These are phyloP conservation scores for Globisporangium okanoganense DNA, from an alignment of 352 stramenopile species.

Conservation along the genomic window DNA sequence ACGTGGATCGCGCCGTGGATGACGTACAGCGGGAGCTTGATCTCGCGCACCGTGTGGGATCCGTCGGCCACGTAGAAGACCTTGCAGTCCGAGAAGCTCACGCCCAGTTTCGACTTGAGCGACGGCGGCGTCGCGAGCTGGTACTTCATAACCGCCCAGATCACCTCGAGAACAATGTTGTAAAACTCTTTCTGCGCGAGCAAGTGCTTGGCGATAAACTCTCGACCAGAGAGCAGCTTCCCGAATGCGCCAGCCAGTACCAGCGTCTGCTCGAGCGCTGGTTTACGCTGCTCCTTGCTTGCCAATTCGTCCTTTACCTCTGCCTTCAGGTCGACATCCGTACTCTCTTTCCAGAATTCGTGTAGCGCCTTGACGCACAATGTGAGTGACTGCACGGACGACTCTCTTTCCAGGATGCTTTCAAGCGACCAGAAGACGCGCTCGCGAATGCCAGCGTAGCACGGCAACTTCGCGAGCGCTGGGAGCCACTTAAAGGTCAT, in stretches of 20 bases:
- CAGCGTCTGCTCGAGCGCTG: conserved; percentile 48
- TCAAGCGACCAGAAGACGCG: conserved; percentile 65
- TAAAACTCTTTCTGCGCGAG: conserved; percentile 58
- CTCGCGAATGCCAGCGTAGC: conserved; percentile 51
- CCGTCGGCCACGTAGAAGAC: conserved; percentile 74
- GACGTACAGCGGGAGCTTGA: conserved; percentile 64
- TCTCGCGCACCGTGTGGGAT: conserved; percentile 62
- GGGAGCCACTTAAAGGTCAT: conserved; percentile 74
- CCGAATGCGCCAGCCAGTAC: conserved; percentile 64
- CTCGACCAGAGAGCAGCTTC: conserved; percentile 54
- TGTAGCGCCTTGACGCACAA: conserved; percentile 67
- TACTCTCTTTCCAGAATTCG: conserved; percentile 49
- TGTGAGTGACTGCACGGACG: conserved; percentile 59
- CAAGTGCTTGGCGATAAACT: conserved; percentile 62
- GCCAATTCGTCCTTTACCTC: not conserved
- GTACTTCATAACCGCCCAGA: conserved; percentile 64
- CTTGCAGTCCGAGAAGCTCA: conserved; percentile 74
- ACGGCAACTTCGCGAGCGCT: conserved; percentile 60
- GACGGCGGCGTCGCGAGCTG: conserved; percentile 54
- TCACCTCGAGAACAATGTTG: conserved; percentile 57
- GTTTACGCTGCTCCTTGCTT: conserved; percentile 23
- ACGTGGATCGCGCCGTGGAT: conserved; percentile 71
- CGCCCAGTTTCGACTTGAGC: conserved; percentile 41
- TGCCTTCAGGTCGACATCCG: conserved; percentile 10
- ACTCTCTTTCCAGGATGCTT: conserved; percentile 65